These are phyloP conservation scores for Papiliotrema terrestris DNA, from an alignment of 1,284 basidiomycete genomes.

Conservation along the genomic window DNA sequence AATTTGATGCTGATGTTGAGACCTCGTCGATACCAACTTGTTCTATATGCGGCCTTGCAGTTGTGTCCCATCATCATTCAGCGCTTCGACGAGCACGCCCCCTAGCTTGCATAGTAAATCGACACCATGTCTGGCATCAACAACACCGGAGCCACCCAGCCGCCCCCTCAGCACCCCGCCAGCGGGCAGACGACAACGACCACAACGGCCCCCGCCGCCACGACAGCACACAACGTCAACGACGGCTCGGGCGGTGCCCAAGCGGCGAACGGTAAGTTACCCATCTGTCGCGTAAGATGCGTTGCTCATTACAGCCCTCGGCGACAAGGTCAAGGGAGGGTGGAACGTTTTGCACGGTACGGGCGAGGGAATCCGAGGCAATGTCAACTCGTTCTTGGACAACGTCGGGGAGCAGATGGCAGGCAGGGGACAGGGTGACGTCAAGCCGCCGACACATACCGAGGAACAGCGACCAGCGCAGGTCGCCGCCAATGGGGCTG, in stretches of 20 bases:
- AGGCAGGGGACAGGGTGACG: slow-evolving; percentile 3
- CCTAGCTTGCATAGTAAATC: not conserved
- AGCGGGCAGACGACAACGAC: not conserved
- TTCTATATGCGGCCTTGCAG: too few species aligned
- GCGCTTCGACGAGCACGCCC: too few species aligned
- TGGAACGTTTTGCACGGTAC: slow-evolving; percentile 24
- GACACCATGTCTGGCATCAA: not conserved
- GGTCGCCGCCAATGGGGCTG: slow-evolving; percentile 23
- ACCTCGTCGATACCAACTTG: too few species aligned
- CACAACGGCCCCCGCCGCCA: not conserved
- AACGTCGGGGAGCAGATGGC: slow-evolving; percentile 26
- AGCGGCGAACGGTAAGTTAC: slow-evolving; percentile 1
- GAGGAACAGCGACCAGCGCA: slow-evolving; percentile 15
- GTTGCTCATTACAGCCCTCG: slow-evolving; percentile 12
- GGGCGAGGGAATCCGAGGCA: slow-evolving; percentile 33
- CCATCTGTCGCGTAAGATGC: not conserved
- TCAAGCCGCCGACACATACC: slow-evolving; percentile 7
- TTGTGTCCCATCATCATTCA: too few species aligned
- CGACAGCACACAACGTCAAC: not conserved
- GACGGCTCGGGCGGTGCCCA: slow-evolving; percentile 3
- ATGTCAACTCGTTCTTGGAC: slow-evolving; percentile 31
- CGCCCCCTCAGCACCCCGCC: slow-evolving; percentile 5
- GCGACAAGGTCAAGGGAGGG: slow-evolving; percentile 29
- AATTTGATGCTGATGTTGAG: too few species aligned
- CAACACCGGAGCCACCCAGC: not conserved